Evolutionary conservation across 2,329 filamentous ascomycete genomes (phyloP), one percentile per base, ranked within the genome.

Genomic region (Monosporascus sp.): DNA sequence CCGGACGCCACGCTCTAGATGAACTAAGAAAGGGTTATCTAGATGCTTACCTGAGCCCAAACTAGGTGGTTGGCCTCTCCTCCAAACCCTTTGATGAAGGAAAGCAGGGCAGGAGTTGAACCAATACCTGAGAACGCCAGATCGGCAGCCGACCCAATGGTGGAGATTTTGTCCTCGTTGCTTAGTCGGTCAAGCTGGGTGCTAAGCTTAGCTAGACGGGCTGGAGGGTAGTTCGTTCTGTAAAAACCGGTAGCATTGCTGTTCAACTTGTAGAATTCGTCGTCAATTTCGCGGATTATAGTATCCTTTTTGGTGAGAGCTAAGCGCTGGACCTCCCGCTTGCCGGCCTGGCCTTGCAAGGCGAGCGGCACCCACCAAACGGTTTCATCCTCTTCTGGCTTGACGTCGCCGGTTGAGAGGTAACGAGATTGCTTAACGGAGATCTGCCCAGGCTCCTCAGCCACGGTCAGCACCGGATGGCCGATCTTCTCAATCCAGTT

Each of bases 401-500:
- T 91, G 52, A 91, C 90, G 68, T 97, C 93, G 9, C 94, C 94
- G 3, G 90, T 91, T 20, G 90, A 90, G 22, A 99, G 79, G 81
- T 97, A 99, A 54, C 94, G 87, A 50, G 84, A 87, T 71, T 99
- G 94, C 67, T 86, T 87, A 56, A 97, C 76, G 44, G 83, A 84
- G 64, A 97, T 88, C 69, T 93, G 87, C 17, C 88, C 88, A 53
- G 86, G 83, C 69, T 93, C 85, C 72, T 97, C 94, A 22, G 87
- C 81, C 17, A 97, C 83, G 2, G 89, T 95, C 20, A 99, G 74
- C 16, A 97, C 86, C 0, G 94, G 94, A 72, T 96, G 96, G 2
- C 94, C 94, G 61, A 97, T 95, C 75, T 93, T 94, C 63, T 87
- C 85, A 66, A 97, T 96, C 94, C 94, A 99, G 19, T 88, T 86